These are phyloP conservation scores for Microstroma glucosiphilum DNA, from an alignment of 1,284 basidiomycete species.

Conservation along the genomic window DNA sequence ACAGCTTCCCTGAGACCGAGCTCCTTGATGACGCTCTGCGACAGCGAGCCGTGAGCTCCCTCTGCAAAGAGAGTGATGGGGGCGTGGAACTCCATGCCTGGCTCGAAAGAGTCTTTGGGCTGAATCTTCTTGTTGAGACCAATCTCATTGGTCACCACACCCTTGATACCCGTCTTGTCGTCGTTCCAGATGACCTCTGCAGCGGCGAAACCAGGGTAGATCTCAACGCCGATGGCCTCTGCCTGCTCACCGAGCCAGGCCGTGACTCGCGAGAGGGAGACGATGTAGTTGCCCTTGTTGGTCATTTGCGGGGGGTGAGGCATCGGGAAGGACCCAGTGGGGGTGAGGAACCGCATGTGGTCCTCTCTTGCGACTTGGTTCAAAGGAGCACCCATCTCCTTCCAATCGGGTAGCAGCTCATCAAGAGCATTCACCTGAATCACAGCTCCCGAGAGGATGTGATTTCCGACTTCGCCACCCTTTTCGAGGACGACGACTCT, in stretches of 20 bases:
- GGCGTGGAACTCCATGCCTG: conserved; percentile 92
- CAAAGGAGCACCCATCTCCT: conserved; percentile 60
- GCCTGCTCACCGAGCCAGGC: conserved; percentile 86
- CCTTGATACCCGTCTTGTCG: conserved; percentile 61
- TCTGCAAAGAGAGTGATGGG: conserved; percentile 93
- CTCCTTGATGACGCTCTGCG: conserved; percentile 71
- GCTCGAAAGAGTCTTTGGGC: conserved; percentile 85
- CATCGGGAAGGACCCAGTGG: conserved; percentile 67
- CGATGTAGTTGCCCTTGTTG: conserved; percentile 88
- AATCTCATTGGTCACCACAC: conserved; percentile 90
- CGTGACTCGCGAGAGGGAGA: conserved; percentile 80
- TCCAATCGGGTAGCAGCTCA: conserved; percentile 86
- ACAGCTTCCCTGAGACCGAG: conserved; percentile 67
- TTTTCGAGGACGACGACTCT: conserved; percentile 94
- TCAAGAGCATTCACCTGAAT: conserved; percentile 86
- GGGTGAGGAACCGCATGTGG: conserved; percentile 80
- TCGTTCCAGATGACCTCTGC: conserved; percentile 71
- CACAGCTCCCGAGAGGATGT: conserved; percentile 92
- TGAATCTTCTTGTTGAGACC: conserved; percentile 73
- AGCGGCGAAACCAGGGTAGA: conserved; percentile 94
- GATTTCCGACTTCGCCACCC: conserved; percentile 84
- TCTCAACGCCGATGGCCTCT: conserved; percentile 84
- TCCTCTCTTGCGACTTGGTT: conserved; percentile 74
- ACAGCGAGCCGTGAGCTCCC: conserved; percentile 86
- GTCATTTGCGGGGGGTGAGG: conserved; percentile 97